Conservation (phyloP, 1,284 basidiomycete genomes). For the Spongiforma sp. region DNA sequence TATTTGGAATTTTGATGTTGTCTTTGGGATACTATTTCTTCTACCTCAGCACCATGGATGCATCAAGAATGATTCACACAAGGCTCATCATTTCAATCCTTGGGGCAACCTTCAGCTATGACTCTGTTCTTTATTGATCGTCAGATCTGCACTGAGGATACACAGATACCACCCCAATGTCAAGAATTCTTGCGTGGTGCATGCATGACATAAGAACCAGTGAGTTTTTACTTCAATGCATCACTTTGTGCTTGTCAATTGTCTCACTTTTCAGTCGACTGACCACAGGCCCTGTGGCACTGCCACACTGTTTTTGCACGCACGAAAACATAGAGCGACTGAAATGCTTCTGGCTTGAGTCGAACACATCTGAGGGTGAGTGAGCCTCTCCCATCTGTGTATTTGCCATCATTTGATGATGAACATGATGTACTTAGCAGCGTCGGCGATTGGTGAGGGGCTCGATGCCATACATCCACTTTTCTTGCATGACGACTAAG, state of each 20-base stretch:
- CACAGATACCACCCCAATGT: background rate
- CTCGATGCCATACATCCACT: no score
- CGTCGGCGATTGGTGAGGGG: no score
- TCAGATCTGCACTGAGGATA: background rate
- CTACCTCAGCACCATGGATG: background rate
- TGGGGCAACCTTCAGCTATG: background rate
- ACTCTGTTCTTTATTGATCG: background rate
- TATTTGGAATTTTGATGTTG: background rate
- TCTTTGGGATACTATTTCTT: background rate
- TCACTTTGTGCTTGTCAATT: background rate
- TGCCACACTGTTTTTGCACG: no score
- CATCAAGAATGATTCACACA: background rate
- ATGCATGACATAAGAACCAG: constrained; percentile 5
- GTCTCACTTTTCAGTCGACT: background rate
- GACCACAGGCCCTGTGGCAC: no score
- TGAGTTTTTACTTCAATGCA: background rate
- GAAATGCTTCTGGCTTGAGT: no score
- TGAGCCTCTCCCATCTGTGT: no score
- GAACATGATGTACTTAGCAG: no score
- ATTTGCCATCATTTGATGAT: no score
- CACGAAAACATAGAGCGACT: no score
- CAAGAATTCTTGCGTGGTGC: constrained; percentile 1
- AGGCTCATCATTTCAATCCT: background rate
- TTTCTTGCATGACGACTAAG: no score
- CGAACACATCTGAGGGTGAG: no score